Base-by-base conservation (phyloP, 345 rosid species). In the Anastatica hierochuntica region DNA sequence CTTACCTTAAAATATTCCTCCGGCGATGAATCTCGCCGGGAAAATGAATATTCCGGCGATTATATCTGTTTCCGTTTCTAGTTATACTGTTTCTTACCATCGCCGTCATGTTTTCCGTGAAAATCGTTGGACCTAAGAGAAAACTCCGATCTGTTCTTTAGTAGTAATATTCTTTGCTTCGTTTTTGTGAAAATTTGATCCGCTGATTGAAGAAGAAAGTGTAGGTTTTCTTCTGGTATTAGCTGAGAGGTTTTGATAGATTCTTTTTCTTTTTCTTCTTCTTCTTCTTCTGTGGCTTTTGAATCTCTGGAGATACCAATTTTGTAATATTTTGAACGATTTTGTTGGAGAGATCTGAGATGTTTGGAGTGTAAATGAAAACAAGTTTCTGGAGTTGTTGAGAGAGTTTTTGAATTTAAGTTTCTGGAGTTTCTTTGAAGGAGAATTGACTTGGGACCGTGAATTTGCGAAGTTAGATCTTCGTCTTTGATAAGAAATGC, bases 41-140 rank as follows among this genome's bases (percentile, higher is more conserved):
- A 72, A 63, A 67, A 76, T 80, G 87, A 46, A 67, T 66, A 56
- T 67, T 71, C 77, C 74, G 76, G 70, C 58, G 10, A 52, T 6
- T 6, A 16, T 35, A n/a, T n/a, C n/a, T n/a, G n/a, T 37, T 12
- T 70, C 67, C 11, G 39, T 60, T 37, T 60, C 70, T 66, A 72
- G 74, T 75, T 74, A 49, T 64, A 77, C 64, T 26, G 66, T 77
- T 56, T 75, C 81, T 29, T 76, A 80, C 72, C 89, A 87, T 47
- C 95, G 71, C 49, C 71, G 80, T 58, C 81, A 84, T 67, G 85
- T 80, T 18, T 84, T 80, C 77, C 85, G 78, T 63, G 85, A 80
- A 78, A 48, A 49, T 26, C 53, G 43, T 57, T 67, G 58, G 33
- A 29, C 8, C 8, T 29, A 29, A 29, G n/a, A 29, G 7, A 2